A percentile compares a stretch with the other conserved stretches of the same genome.
Evolutionary conservation across 768 basidiomycete species (phyloP).

Genomic region (Kwoniella sp.): DNA sequence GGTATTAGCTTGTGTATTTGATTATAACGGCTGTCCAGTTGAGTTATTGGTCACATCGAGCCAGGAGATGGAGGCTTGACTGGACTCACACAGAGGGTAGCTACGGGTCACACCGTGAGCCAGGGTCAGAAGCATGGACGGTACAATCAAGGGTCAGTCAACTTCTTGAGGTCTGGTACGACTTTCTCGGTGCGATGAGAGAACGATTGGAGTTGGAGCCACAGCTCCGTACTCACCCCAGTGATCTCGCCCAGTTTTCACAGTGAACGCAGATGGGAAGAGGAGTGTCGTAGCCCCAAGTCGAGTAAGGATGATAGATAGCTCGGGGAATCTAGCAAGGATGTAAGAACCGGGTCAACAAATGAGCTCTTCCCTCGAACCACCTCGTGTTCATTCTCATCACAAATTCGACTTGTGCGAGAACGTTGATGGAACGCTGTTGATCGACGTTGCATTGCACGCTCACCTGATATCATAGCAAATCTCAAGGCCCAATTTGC

Average conservation of each 20-base stretch:
- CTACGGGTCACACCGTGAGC: constrained; percentile 12
- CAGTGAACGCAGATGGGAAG: constrained; percentile 51
- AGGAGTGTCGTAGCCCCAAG: constrained; percentile 44
- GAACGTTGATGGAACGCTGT: too few species aligned
- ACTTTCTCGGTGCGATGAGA: neutral
- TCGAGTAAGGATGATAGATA: constrained; percentile 39
- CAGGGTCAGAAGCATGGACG: neutral
- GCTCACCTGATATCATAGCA: constrained; percentile 51
- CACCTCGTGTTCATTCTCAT: too few species aligned
- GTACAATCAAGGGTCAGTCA: neutral
- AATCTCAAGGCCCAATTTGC: constrained; percentile 49
- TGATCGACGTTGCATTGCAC: too few species aligned
- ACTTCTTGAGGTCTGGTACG: neutral
- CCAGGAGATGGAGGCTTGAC: too few species aligned
- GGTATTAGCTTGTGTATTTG: too few species aligned
- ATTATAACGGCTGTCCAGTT: too few species aligned
- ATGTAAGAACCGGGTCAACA: too few species aligned
- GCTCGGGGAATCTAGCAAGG: constrained; percentile 44
- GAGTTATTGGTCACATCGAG: too few species aligned
- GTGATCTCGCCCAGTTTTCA: constrained; percentile 52
- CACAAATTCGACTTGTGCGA: too few species aligned
- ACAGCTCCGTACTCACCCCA: constrained; percentile 44
- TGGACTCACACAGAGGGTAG: constrained; percentile 30
- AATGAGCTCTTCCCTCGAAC: too few species aligned
- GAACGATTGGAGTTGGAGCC: too few species aligned